Evolutionary conservation across 1,284 basidiomycete genomes (phyloP).

Genomic region (Microbotryum violaceum): DNA sequence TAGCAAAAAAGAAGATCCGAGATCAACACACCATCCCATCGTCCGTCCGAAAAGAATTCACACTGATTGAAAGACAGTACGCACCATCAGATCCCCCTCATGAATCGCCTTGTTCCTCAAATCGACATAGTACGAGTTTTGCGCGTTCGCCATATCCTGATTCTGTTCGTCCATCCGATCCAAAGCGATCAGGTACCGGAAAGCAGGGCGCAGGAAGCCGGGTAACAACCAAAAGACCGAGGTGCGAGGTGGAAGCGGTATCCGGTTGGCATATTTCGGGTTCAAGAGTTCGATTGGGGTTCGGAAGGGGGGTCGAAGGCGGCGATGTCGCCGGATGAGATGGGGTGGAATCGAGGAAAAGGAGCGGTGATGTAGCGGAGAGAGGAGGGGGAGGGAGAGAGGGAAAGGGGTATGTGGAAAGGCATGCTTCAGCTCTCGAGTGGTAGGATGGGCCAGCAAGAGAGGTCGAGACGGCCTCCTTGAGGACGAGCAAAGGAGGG

Average conservation of each 20-base stretch:
- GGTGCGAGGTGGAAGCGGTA: too few relatives aligned
- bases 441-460: background rate
- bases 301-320: background rate
- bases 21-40: too few relatives aligned
- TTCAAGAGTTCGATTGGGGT: background rate
- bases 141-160: constrained; percentile 45
- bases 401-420: background rate
- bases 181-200: constrained; percentile 6
- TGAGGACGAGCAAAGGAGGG: background rate
- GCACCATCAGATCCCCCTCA: constrained; percentile 60
- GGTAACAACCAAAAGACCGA: constrained; percentile 20
- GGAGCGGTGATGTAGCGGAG: background rate
- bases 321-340: too few relatives aligned
- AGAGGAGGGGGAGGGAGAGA: background rate
- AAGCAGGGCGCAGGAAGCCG: constrained; percentile 16
- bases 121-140: constrained; percentile 57
- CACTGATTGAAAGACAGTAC: background rate
- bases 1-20: background rate
- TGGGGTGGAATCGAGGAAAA: too few relatives aligned
- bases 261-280: background rate
- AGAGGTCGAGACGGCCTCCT: background rate
- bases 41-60: background rate
- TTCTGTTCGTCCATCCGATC: constrained; percentile 45
- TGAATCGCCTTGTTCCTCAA: constrained; percentile 65
- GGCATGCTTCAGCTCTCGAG: background rate